phyloP scores from a whole-genome alignment of 306 rosid genomes.

The Lathyrus tuberosus region DNA sequence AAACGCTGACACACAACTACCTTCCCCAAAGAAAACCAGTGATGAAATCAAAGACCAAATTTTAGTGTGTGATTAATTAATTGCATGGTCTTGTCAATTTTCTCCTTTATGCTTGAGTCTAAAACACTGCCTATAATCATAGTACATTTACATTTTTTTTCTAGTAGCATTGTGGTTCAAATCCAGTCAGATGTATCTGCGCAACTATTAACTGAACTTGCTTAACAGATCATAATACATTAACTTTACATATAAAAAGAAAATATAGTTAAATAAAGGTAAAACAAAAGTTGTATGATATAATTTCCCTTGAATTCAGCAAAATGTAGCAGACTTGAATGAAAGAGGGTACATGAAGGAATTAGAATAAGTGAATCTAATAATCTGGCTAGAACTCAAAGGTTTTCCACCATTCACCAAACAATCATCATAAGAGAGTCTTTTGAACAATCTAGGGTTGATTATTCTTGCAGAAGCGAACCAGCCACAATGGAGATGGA shows the following conservation, averaged over 20 bases:
- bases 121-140: neutral
- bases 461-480: conserved; percentile 70
- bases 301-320: conserved; percentile 43
- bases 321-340: conserved; percentile 62
- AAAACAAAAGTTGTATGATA: neutral
- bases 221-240: neutral
- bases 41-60: conserved; percentile 23
- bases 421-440: conserved; percentile 67
- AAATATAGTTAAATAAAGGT: neutral
- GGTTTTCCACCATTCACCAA: conserved; percentile 67
- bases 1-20: conserved; percentile 33
- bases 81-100: conserved; percentile 38
- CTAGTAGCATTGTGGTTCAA: no score
- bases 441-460: conserved; percentile 61
- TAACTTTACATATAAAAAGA: neutral
- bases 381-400: conserved; percentile 45
- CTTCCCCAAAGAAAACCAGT: conserved; percentile 10
- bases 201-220: no score
- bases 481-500: conserved; percentile 77
- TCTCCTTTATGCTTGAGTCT: conserved; percentile 27
- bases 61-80: conserved; percentile 12
- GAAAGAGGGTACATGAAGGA: conserved; percentile 65
- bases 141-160: no score
- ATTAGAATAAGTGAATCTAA: conserved; percentile 69
- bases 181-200: neutral